A percentile compares a stretch with the other conserved stretches of the same genome.
These are phyloP conservation scores for Aspergillus leporis DNA, from an alignment of 495 filamentous ascomycete species.

Conservation along the genomic window DNA sequence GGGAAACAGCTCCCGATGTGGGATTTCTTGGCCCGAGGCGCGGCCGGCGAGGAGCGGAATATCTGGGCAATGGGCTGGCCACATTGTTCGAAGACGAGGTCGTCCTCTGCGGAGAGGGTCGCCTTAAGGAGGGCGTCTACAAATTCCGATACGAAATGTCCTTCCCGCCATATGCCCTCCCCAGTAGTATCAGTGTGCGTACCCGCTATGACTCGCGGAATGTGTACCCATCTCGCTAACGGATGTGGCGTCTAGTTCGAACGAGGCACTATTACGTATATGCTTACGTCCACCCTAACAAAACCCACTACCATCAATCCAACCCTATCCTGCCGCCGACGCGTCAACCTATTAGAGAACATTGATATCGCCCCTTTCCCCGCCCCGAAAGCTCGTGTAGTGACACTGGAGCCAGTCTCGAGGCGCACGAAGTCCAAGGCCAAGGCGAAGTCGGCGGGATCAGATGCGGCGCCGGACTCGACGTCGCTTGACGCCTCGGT, in stretches of 20 bases:
- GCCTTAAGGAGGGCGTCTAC: constrained; percentile 80
- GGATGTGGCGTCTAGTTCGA: constrained; percentile 68
- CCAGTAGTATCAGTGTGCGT: constrained; percentile 91
- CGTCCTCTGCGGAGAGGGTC: constrained; percentile 86
- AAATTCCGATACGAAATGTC: constrained; percentile 91
- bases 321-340: constrained; percentile 73
- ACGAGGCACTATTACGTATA: constrained; percentile 87
- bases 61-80: constrained; percentile 78
- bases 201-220: neutral
- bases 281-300: constrained; percentile 85
- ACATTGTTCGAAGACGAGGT: constrained; percentile 90
- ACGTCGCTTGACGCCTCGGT: constrained; percentile 35
- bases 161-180: constrained; percentile 74
- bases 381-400: constrained; percentile 65
- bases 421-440: constrained; percentile 53
- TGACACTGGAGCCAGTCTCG: constrained; percentile 76
- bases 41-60: constrained; percentile 61
- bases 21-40: constrained; percentile 52
- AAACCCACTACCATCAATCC: constrained; percentile 84
- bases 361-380: constrained; percentile 61
- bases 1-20: constrained; percentile 54
- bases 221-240: neutral
- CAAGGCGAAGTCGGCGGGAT: constrained; percentile 35
- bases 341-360: constrained; percentile 74
- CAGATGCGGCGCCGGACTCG: constrained; percentile 39